Evolutionary conservation across 257 asterid genomes (phyloP).

Genomic region (Solanum commersonii): DNA sequence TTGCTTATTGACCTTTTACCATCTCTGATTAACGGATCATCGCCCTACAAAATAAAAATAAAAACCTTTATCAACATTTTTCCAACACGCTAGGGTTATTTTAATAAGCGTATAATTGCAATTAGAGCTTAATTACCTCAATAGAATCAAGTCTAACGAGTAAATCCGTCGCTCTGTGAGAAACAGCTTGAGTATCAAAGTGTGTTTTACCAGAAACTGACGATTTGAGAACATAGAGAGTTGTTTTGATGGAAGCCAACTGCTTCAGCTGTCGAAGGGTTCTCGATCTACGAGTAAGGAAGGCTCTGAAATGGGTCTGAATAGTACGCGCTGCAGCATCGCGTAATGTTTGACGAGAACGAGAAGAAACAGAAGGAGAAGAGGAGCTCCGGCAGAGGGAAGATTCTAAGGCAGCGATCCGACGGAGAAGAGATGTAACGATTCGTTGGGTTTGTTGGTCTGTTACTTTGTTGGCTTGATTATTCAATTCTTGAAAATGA

Average conservation of each 20-base stretch:
- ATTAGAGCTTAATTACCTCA: slow-evolving; percentile 32
- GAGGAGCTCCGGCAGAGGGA: slow-evolving; percentile 39
- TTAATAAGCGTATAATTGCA: background rate
- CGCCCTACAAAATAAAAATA: slow-evolving; percentile 37
- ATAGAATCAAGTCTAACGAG: slow-evolving; percentile 50
- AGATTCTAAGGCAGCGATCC: slow-evolving; percentile 63
- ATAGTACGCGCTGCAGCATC: slow-evolving; percentile 74
- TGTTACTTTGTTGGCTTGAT: background rate
- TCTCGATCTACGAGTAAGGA: slow-evolving; percentile 67
- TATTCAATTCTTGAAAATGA: slow-evolving; percentile 13
- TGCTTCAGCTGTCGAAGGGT: slow-evolving; percentile 76
- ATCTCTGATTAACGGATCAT: slow-evolving; percentile 76
- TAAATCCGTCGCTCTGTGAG: slow-evolving; percentile 36
- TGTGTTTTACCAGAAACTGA: slow-evolving; percentile 25
- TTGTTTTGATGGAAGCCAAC: slow-evolving; percentile 58
- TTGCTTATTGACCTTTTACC: slow-evolving; percentile 47
- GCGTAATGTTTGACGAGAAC: slow-evolving; percentile 35
- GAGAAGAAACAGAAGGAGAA: slow-evolving; percentile 1
- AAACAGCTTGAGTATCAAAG: slow-evolving; percentile 29
- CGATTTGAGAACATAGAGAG: slow-evolving; percentile 43
- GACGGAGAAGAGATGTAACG: slow-evolving; percentile 57
- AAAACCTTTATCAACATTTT: background rate
- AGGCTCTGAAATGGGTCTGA: slow-evolving; percentile 70
- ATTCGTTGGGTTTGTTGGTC: slow-evolving; percentile 14
- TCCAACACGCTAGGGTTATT: background rate